Evolutionary conservation across 106 monocot genomes (phyloP).

Genomic region (Dendrobium nobile): DNA sequence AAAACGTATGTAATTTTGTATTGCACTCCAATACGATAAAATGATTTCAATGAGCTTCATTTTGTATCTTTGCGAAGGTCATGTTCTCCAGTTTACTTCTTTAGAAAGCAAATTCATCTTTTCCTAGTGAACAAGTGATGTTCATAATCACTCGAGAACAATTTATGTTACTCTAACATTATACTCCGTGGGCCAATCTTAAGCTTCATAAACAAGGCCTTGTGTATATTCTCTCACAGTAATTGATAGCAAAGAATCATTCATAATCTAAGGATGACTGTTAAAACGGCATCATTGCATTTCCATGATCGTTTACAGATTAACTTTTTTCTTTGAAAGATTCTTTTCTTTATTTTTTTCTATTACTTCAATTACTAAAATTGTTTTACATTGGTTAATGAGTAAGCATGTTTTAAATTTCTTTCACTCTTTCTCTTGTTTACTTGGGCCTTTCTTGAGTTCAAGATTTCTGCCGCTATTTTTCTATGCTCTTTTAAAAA

Average conservation of each 20-base stretch:
- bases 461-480: too few species aligned
- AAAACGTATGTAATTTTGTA: too few species aligned
- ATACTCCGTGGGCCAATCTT: background rate
- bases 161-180: background rate
- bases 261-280: background rate
- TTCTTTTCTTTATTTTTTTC: background rate
- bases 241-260: background rate
- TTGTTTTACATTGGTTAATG: background rate
- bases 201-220: background rate
- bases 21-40: too few species aligned
- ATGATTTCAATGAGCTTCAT: too few species aligned
- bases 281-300: background rate
- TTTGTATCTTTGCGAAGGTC: background rate
- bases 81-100: background rate
- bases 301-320: background rate
- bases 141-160: background rate
- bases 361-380: background rate
- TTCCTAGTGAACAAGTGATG: background rate
- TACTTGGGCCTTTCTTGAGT: too few species aligned
- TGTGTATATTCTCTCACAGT: background rate
- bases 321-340: background rate
- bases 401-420: background rate
- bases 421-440: background rate
- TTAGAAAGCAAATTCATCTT: background rate
- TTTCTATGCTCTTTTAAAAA: background rate